Percentiles rank a stretch among this genome's conserved stretches.
These are phyloP conservation scores for Helotiales sp. DNA, from an alignment of 2,329 filamentous ascomycete genomes.

Conservation along the genomic window DNA sequence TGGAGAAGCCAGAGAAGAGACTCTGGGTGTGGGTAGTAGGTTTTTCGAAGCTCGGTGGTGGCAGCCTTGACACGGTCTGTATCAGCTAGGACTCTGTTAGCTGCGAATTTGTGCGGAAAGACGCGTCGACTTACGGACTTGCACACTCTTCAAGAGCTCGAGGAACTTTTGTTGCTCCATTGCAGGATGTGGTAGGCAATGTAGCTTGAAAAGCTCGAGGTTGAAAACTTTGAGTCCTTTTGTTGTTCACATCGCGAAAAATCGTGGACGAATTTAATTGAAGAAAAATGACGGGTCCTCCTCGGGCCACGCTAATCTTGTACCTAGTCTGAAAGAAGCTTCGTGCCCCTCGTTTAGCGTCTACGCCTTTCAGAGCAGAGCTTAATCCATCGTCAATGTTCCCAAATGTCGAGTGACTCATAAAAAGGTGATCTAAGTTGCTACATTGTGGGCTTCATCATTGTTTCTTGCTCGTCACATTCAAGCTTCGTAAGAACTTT, in stretches of 20 bases:
- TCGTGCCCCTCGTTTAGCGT: too few relatives aligned
- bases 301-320: too few relatives aligned
- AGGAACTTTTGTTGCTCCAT: slow-evolving; percentile 87
- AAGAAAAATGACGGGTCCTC: background rate
- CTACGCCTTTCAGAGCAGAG: background rate
- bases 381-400: background rate
- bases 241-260: background rate
- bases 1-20: slow-evolving; percentile 85
- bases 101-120: slow-evolving; percentile 17
- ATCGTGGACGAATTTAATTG: background rate
- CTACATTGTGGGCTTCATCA: background rate
- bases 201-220: background rate
- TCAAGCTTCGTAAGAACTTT: background rate
- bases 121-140: slow-evolving; percentile 68
- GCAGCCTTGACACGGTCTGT: slow-evolving; percentile 87
- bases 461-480: background rate
- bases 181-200: slow-evolving; percentile 27
- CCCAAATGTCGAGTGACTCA: background rate
- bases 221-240: background rate
- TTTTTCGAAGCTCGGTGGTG: slow-evolving; percentile 86
- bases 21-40: slow-evolving; percentile 85
- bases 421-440: background rate
- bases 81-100: slow-evolving; percentile 61
- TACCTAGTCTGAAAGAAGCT: too few relatives aligned
- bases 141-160: slow-evolving; percentile 81